phyloP scores from a whole-genome alignment of 2,329 filamentous ascomycete genomes.

The Volutella citrinella region DNA sequence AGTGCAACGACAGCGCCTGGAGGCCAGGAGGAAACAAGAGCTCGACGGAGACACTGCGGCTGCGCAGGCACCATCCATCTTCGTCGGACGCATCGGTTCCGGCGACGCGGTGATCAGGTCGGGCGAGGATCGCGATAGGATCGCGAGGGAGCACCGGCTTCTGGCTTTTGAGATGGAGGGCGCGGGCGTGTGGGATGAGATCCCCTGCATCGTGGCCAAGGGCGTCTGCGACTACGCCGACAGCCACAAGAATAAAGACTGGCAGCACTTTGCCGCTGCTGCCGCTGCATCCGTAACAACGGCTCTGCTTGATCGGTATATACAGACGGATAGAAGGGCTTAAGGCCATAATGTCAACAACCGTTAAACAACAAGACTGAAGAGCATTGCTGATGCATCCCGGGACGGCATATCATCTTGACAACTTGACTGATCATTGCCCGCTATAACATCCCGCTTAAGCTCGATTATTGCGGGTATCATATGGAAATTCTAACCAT shows the following conservation, averaged over 20 bases:
- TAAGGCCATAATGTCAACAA: too few relatives aligned
- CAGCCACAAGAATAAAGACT: conserved; percentile 22
- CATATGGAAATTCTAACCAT: too few relatives aligned
- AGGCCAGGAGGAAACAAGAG: background rate
- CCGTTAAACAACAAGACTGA: too few relatives aligned
- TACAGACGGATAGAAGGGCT: too few relatives aligned
- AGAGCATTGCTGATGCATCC: too few relatives aligned
- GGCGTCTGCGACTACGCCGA: conserved; percentile 35
- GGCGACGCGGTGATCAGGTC: conserved; percentile 37
- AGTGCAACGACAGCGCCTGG: background rate
- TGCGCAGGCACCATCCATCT: conserved; percentile 15
- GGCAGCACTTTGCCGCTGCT: conserved; percentile 38
- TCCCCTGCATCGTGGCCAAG: conserved; percentile 37
- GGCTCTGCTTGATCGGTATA: conserved; percentile 9
- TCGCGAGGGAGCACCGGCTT: conserved; percentile 19
- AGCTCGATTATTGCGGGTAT: too few relatives aligned
- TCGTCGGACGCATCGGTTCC: conserved; percentile 36
- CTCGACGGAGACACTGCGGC: background rate
- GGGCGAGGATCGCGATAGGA: conserved; percentile 30
- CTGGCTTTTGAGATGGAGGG: conserved; percentile 33
- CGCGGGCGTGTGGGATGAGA: conserved; percentile 27
- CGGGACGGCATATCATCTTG: too few relatives aligned
- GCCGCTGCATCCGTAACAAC: conserved; percentile 45
- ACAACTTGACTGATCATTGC: too few relatives aligned
- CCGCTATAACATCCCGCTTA: too few relatives aligned